Base-by-base conservation (phyloP, 495 filamentous ascomycete species). In the Cladorrhinum samala region DNA sequence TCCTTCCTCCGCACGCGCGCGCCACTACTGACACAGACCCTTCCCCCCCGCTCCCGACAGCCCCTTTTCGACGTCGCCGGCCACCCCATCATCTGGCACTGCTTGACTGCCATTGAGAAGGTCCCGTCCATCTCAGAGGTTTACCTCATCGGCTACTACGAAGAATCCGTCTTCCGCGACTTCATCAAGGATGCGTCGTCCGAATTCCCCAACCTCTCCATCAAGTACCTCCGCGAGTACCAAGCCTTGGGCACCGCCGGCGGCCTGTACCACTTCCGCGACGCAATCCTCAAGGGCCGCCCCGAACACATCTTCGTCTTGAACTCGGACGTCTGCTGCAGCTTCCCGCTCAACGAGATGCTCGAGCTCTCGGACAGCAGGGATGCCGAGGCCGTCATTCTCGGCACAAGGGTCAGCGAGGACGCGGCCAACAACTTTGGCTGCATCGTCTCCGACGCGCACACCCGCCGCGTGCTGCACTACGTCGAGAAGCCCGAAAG, bases 401-500 rank as follows among this genome's bases (percentile, higher is more conserved):
- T 99, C 58, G 93, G 93, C 45, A 99, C 93, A 19, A 80, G 89
- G 20, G 91, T 99, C 30, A 83, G 81, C 68, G 91, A 95, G 62
- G 94, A 97, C 20, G 84, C 92, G 11, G 93, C 93, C 13, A 86
- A 80, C 55, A 97, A 96, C 76, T 99, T 97, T 61, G 93, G 93
- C 46, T 99, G 93, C 78, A 95, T 99, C 57, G 93, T 99, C 20
- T 91, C 88, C 41, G 94, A 99, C 66, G 77, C 89, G 11, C 89
- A 95, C 72, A 96, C 89, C 63, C 91, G 91, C 69, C 89, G 91
- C 46, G 93, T 99, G 44, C 84, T 96, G 42, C 93, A 99, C 76
- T 99, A 99, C 73, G 93, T 99, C 69, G 93, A 99, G 80, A 97
- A 97, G 77, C 93, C 93, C 54, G 93, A 99, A 70, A 93, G 88